Percentiles rank a stretch among this genome's conserved stretches.
These are phyloP conservation scores for Trichosphaerium sp. DNA, from an alignment of 78 protist species.

Conservation along the genomic window DNA sequence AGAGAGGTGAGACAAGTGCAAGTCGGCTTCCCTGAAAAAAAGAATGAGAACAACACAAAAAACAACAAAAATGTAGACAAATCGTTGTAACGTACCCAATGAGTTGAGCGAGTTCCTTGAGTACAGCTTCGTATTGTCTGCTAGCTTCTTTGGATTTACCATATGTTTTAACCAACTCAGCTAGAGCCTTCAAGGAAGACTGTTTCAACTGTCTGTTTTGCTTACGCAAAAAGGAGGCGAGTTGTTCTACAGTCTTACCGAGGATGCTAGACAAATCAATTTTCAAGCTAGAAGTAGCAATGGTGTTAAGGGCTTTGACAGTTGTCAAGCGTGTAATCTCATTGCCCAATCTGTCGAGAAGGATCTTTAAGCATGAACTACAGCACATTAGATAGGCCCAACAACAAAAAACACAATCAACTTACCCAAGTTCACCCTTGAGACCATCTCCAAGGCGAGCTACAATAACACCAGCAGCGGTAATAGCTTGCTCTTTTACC, in stretches of 20 bases:
- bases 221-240: constrained; percentile 30
- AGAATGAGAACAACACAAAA: not conserved
- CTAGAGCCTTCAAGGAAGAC: constrained; percentile 17
- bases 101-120: constrained; percentile 7
- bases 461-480: constrained; percentile 45
- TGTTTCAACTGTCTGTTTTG: constrained; percentile 36
- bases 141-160: not conserved
- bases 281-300: not conserved
- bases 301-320: constrained; percentile 18
- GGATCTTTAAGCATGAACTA: not conserved
- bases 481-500: constrained; percentile 83
- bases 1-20: constrained; percentile 56
- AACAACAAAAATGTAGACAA: not conserved
- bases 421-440: not conserved
- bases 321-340: constrained; percentile 77
- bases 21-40: constrained; percentile 49
- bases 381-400: constrained; percentile 4
- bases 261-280: constrained; percentile 19
- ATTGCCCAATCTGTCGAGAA: constrained; percentile 69
- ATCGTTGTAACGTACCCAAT: too few species aligned
- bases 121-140: not conserved
- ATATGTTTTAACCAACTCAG: constrained; percentile 7
- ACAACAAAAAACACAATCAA: not conserved
- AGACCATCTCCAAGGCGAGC: constrained; percentile 51
- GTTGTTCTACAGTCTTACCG: constrained; percentile 5